A percentile compares a stretch with the other conserved stretches of the same genome.
phyloP scores from a whole-genome alignment of 208 protist species.

The Acanthamoeba sp. region DNA sequence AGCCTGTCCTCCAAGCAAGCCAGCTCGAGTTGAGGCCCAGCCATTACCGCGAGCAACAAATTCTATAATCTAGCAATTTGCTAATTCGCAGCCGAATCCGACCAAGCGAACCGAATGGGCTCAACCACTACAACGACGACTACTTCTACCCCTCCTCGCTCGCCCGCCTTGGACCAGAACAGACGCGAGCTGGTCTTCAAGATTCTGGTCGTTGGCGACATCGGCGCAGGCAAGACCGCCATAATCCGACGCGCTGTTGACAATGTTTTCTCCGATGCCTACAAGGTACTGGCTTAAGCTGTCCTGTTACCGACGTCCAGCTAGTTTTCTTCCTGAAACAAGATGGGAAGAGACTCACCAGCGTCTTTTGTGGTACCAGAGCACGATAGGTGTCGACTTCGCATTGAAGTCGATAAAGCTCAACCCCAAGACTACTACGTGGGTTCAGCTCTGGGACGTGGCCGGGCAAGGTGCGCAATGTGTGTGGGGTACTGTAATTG shows the following conservation, averaged over 20 bases:
- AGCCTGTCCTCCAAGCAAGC: too few species aligned
- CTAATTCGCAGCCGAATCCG: too few species aligned
- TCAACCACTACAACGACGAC: neutral
- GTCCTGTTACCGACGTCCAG: neutral
- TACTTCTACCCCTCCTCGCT: neutral
- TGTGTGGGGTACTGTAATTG: neutral
- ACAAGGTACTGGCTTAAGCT: constrained; percentile 91
- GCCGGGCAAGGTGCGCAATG: neutral
- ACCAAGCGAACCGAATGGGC: too few species aligned
- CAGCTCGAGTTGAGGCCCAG: too few species aligned
- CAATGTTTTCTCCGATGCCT: constrained; percentile 90
- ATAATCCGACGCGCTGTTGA: constrained; percentile 94
- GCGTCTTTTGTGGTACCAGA: neutral
- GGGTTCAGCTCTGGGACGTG: constrained; percentile 71
- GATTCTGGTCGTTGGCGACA: constrained; percentile 91
- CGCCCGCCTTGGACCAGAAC: constrained; percentile 14
- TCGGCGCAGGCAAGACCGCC: constrained; percentile 92
- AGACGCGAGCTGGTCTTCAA: constrained; percentile 88
- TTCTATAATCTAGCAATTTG: too few species aligned
- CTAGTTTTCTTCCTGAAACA: neutral
- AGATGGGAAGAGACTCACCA: neutral
- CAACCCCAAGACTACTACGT: neutral
- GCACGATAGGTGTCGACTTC: constrained; percentile 70
- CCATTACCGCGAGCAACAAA: too few species aligned
- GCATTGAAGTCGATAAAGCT: constrained; percentile 48